Percentiles rank a stretch among this genome's conserved stretches.
These are phyloP conservation scores for Chenopodium quinoa DNA, from an alignment of 148 eudicot species.

Conservation along the genomic window DNA sequence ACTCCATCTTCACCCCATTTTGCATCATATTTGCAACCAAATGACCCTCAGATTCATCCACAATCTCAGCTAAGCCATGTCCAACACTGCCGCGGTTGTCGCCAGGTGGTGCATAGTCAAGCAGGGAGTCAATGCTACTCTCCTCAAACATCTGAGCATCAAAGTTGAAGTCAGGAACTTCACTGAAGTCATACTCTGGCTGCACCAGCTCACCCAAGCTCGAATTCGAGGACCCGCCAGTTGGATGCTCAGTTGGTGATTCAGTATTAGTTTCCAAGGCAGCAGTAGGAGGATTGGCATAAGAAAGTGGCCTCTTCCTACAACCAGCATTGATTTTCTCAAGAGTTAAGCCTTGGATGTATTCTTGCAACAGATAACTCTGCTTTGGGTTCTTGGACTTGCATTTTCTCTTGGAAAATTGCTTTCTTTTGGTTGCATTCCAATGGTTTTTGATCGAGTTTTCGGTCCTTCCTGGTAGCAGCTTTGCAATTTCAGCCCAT, in stretches of 20 bases:
- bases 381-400: constrained; percentile 57
- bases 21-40: constrained; percentile 21
- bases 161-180: constrained; percentile 46
- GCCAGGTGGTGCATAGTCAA: constrained; percentile 21
- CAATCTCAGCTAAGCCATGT: neutral
- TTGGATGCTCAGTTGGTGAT: neutral
- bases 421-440: constrained; percentile 87
- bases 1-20: constrained; percentile 46
- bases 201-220: constrained; percentile 29
- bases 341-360: constrained; percentile 63
- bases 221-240: neutral
- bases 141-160: constrained; percentile 44
- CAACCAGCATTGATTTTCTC: constrained; percentile 49
- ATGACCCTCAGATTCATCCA: neutral
- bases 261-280: neutral
- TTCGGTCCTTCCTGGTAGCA: constrained; percentile 70
- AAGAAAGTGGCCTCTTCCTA: constrained; percentile 30
- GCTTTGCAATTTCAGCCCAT: constrained; percentile 91
- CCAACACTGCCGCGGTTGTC: neutral
- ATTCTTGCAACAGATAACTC: constrained; percentile 61
- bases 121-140: constrained; percentile 46
- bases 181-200: constrained; percentile 39
- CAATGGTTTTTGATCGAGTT: constrained; percentile 90
- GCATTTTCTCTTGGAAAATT: constrained; percentile 57
- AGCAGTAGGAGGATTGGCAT: neutral